Evolutionary conservation across 2,329 filamentous ascomycete genomes (phyloP).

Genomic region (Pseudogymnoascus sp.): DNA sequence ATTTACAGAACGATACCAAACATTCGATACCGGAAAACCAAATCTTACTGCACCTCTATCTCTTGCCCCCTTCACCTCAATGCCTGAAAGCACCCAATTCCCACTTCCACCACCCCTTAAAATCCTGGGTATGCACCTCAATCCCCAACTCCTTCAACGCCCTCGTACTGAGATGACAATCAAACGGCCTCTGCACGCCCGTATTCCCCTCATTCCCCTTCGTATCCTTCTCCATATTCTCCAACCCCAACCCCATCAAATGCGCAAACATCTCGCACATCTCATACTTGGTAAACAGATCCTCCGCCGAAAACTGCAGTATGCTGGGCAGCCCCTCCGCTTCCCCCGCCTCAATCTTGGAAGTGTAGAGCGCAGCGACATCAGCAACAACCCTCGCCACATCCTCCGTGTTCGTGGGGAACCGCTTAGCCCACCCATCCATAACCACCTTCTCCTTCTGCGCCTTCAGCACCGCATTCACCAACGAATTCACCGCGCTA

Average conservation of each 20-base stretch:
- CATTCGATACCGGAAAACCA: too few species aligned
- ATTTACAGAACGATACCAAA: too few species aligned
- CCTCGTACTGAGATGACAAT: conserved; percentile 77
- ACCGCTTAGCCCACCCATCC: conserved; percentile 79
- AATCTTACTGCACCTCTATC: neutral
- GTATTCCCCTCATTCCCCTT: conserved; percentile 65
- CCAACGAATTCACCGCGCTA: conserved; percentile 73
- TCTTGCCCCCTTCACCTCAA: neutral
- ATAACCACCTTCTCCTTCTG: conserved; percentile 60
- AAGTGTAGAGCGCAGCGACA: conserved; percentile 37
- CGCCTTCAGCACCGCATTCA: conserved; percentile 67
- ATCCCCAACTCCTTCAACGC: conserved; percentile 65
- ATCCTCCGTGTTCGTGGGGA: conserved; percentile 84
- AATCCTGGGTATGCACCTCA: conserved; percentile 64
- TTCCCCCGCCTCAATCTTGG: neutral
- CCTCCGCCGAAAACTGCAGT: conserved; percentile 81
- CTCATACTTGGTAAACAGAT: conserved; percentile 81
- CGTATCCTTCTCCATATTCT: conserved; percentile 59
- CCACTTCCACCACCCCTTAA: conserved; percentile 71
- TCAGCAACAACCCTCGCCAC: conserved; percentile 65
- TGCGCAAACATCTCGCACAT: conserved; percentile 72
- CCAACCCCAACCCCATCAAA: conserved; percentile 66
- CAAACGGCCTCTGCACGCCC: conserved; percentile 70
- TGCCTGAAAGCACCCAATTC: conserved; percentile 47
- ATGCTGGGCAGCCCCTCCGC: conserved; percentile 48